phyloP scores from a whole-genome alignment of 495 filamentous ascomycete genomes.

The Lasiosphaeris hirsuta region DNA sequence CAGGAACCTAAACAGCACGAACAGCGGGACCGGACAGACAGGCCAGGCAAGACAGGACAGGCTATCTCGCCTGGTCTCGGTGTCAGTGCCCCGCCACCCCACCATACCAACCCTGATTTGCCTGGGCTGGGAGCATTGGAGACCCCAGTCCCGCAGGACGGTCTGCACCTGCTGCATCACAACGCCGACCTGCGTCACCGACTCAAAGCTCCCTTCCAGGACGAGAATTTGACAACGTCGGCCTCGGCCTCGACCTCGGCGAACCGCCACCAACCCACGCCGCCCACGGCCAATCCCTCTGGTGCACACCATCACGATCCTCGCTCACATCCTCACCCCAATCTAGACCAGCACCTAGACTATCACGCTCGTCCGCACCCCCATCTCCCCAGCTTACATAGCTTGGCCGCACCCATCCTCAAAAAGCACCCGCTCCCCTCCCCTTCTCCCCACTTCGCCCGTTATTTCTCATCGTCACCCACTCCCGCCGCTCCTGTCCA shows the following conservation, averaged over 20 bases:
- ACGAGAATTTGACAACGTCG: background rate
- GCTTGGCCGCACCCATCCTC: background rate
- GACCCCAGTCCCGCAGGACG: conserved; percentile 15
- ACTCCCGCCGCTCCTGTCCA: background rate
- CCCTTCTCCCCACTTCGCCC: background rate
- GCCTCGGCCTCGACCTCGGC: background rate
- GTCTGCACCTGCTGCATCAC: conserved; percentile 23
- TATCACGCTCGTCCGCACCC: too few relatives aligned
- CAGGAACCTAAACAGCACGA: background rate
- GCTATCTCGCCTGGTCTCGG: background rate
- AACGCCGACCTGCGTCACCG: conserved; percentile 25
- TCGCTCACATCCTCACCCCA: background rate
- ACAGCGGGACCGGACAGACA: background rate
- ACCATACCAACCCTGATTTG: background rate
- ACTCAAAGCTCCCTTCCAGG: conserved; percentile 14
- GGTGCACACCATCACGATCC: conserved; percentile 4
- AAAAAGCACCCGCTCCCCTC: background rate
- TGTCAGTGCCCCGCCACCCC: conserved; percentile 6
- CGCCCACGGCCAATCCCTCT: conserved; percentile 4
- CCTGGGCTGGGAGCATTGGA: background rate
- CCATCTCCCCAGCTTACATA: background rate
- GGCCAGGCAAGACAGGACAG: background rate
- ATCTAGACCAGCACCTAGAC: background rate
- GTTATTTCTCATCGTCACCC: background rate
- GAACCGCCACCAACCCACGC: background rate